Percentiles rank a stretch among this genome's conserved stretches.
These are phyloP conservation scores for Diaporthe nobilis DNA, from an alignment of 2,329 filamentous ascomycete genomes.

Conservation along the genomic window DNA sequence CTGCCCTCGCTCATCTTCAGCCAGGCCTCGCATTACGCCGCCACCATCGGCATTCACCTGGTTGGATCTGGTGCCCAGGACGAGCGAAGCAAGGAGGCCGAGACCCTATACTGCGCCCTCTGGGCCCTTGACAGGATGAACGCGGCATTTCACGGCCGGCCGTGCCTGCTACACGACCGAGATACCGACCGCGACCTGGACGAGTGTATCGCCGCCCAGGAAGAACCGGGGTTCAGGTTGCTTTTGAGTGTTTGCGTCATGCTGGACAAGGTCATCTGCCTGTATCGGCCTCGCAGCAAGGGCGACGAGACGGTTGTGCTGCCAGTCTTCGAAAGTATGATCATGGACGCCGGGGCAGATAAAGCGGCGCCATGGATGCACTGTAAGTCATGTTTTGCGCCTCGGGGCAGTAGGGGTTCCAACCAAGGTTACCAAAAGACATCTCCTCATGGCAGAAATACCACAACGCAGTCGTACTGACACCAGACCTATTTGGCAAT, in stretches of 20 bases:
- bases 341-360: conserved; percentile 67
- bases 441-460: neutral
- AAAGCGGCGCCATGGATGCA: conserved; percentile 64
- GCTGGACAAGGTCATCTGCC: conserved; percentile 70
- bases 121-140: conserved; percentile 74
- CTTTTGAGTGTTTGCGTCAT: conserved; percentile 68
- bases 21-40: conserved; percentile 69
- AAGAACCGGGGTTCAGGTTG: conserved; percentile 67
- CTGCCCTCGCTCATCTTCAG: conserved; percentile 67
- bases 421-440: too few species aligned
- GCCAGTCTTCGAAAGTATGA: conserved; percentile 70
- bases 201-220: conserved; percentile 63
- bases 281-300: conserved; percentile 71
- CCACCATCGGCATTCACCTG: conserved; percentile 70
- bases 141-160: conserved; percentile 71
- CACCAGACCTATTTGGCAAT: neutral
- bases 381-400: conserved; percentile 51
- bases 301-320: conserved; percentile 63
- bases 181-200: conserved; percentile 70
- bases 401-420: too few species aligned
- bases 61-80: conserved; percentile 51
- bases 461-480: neutral
- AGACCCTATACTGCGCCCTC: conserved; percentile 69
- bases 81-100: conserved; percentile 55
- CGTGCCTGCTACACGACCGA: conserved; percentile 71